Percentiles rank a stretch among this genome's conserved stretches.
Conservation (phyloP, 208 protist species). For the Trypanosoma platydactyli region DNA sequence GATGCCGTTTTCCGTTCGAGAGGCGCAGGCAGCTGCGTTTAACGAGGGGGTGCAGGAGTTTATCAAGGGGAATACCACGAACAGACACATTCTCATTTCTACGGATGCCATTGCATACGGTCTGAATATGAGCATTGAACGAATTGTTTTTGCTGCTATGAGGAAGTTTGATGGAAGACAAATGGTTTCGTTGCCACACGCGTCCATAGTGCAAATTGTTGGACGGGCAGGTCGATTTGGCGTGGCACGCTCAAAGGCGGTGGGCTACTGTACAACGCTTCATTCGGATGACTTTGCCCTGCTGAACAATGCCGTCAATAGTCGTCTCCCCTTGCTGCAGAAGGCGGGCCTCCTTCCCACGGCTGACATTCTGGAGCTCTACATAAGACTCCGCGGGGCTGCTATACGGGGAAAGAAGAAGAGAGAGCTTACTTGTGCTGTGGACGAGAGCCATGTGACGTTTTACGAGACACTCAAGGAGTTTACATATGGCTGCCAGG, state of each 20-base stretch:
- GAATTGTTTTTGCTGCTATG: constrained; percentile 82
- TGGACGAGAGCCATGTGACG: neutral
- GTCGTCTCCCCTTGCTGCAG: constrained; percentile 23
- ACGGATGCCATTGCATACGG: constrained; percentile 96
- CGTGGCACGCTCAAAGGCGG: constrained; percentile 33
- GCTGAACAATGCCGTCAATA: constrained; percentile 34
- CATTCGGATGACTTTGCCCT: constrained; percentile 39
- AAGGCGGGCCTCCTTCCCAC: constrained; percentile 73
- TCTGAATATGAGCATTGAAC: constrained; percentile 94
- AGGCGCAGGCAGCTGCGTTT: constrained; percentile 77
- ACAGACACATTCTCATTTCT: constrained; percentile 85
- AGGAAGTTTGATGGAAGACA: constrained; percentile 82
- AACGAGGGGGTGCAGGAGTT: constrained; percentile 60
- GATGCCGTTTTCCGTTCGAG: constrained; percentile 90
- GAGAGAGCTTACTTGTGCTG: neutral
- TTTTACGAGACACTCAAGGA: constrained; percentile 43
- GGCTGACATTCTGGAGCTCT: constrained; percentile 71
- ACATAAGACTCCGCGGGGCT: constrained; percentile 40
- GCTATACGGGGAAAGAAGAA: neutral
- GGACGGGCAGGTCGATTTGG: constrained; percentile 90
- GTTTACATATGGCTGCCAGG: constrained; percentile 42
- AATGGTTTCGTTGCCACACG: constrained; percentile 36
- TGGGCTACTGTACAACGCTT: constrained; percentile 70
- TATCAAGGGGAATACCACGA: constrained; percentile 8
- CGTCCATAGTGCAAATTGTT: constrained; percentile 72